Evolutionary conservation across 2,329 filamentous ascomycete species (phyloP).

Genomic region (Periconia digitata): DNA sequence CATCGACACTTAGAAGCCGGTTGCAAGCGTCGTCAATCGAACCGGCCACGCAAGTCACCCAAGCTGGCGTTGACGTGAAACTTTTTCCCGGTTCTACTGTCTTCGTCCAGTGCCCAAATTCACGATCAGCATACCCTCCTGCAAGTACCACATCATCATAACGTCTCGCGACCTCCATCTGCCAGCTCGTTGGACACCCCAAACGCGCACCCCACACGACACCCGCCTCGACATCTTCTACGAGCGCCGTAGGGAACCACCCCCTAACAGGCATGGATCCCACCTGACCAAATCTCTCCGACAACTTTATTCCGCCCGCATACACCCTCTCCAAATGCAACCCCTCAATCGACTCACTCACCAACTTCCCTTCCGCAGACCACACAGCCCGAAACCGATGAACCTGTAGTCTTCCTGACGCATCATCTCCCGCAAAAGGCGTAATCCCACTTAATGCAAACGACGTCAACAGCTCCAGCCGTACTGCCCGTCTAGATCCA

Average conservation of each 20-base stretch:
- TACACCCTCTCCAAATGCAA: slow-evolving; percentile 1
- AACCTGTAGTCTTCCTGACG: background rate
- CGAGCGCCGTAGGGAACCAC: slow-evolving; percentile 5
- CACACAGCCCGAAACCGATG: slow-evolving; percentile 1
- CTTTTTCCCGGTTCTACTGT: slow-evolving; percentile 1
- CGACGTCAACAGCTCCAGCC: background rate
- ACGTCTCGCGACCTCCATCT: slow-evolving; percentile 4
- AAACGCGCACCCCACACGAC: slow-evolving; percentile 6
- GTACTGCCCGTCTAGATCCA: background rate
- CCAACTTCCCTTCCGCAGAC: background rate
- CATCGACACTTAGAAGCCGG: slow-evolving; percentile 5
- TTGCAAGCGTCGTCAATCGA: slow-evolving; percentile 5
- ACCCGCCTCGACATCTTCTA: slow-evolving; percentile 2
- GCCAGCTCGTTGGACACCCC: slow-evolving; percentile 3
- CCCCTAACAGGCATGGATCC: slow-evolving; percentile 1
- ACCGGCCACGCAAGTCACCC: slow-evolving; percentile 2
- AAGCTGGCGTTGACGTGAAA: slow-evolving; percentile 1
- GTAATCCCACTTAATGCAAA: slow-evolving; percentile 1
- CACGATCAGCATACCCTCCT: slow-evolving; percentile 4
- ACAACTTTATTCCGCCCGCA: background rate
- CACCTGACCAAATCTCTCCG: background rate
- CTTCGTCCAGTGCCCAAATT: slow-evolving; percentile 7
- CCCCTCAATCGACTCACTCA: background rate
- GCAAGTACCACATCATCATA: slow-evolving; percentile 5
- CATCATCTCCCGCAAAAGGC: background rate